Base-by-base conservation (phyloP, 192 early-diverging fungal genomes). In the Entomortierella lignicola region DNA sequence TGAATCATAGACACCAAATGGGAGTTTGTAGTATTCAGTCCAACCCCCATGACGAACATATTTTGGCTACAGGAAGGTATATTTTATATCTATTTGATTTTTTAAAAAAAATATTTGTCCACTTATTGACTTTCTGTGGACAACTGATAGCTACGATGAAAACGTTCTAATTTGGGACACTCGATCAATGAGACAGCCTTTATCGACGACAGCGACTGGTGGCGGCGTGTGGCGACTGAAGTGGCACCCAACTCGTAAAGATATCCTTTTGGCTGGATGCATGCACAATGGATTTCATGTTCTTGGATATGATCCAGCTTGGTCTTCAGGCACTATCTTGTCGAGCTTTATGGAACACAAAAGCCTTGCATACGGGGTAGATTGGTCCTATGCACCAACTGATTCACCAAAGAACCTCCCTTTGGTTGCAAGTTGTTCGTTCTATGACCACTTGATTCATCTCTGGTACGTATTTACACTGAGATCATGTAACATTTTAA, bases 201-300 rank as follows among this genome's bases (percentile, higher is more conserved):
- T 95, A 51, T 66, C 82, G 1, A 91, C 93, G 23, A 72, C 87
- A 47, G 87, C 86, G 31, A 89, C 91, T 20, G 94, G 91, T 30
- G 95, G 97, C 8, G 97, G 97, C 12, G 94, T 97, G 12, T 99
- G 97, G 97, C 83, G 96, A 26, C 74, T 99, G 41, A 94, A 94
- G 83, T 99, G 96, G 96, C 96, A 98, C 69, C 97, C 97, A 1
- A 85, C 81, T 0, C 80, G 86, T 10, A 71, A 86, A 1, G 73
- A 85, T 32, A 55, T 65, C 20, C 72, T 99, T 32, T 67, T 97
- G 18, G 91, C 94, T 12, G 96, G 92, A 8, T 91, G 89, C 29
- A 99, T 99, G 97, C 92, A 98, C 79, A 90, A 89, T 56, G 97
- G 97, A 21, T 94, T 94, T 60, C 93, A 94, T 81, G 86, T 97